Evolutionary conservation across 1,284 basidiomycete species (phyloP), one percentile per base, ranked within the genome.

Genomic region (Cutaneotrichosporon arboriforme): DNA sequence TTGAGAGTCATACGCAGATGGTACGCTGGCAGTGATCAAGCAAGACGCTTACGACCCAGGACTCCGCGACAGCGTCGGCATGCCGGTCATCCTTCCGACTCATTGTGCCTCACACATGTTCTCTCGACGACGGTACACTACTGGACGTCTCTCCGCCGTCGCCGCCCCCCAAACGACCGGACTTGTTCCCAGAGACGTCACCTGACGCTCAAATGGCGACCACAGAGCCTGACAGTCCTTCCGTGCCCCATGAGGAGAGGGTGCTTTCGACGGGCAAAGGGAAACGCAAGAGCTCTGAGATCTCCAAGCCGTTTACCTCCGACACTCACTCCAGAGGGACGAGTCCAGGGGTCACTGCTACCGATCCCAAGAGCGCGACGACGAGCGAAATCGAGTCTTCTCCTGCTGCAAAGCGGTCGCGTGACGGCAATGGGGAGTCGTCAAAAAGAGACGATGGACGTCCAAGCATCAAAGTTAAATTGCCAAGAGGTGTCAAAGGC

Each of bases 61-160:
- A 31, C 26, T 31, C 26, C 10, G 26, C 10, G 4, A 33, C 34
- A n/a, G 56, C 52, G 18, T 52, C 60, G 2, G 8, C 57, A 0
- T 73, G 70, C 49, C 65, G 61, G 4, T 66, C 68, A 22, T 67
- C 69, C 9, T 70, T 73, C 57, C 67, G 68, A 45, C 60, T 72
- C 4, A 54, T 71, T 13, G 51, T 71, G 14, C 71, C 70, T 0
- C 70, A 70, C 51, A 43, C 61, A 15, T 69, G 68, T 45, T 67
- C 51, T 3, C 52, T 48, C 4, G 52, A 45, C 1, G 39, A 45
- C 1, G 21, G 21, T 1, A 14, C 39, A 17, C 33, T 33, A 35
- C n/a, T 18, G 8, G 31, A 18, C 3, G 47, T 42, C 1, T 17
- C 33, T 0, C 4, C 33, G 45, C 48, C 56, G 0, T 58, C 65